phyloP scores from a whole-genome alignment of 371 early-diverging fungal species.

The Cokeromyces recurvatus region DNA sequence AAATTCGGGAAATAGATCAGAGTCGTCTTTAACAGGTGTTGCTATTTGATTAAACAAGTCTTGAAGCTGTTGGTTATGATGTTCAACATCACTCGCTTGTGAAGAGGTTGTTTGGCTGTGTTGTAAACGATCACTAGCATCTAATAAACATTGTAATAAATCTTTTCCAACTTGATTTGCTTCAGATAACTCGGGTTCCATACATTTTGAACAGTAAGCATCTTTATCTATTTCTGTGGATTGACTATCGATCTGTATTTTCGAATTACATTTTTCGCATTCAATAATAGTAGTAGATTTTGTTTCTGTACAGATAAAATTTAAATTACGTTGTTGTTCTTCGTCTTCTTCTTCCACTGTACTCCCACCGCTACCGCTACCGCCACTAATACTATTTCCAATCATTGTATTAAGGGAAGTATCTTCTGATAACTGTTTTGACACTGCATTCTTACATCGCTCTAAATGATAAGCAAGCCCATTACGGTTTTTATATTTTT shows the following conservation, averaged over 20 bases:
- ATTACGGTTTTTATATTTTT: slow-evolving; percentile 40
- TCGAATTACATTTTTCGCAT: slow-evolving; percentile 45
- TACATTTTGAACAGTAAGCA: not conserved
- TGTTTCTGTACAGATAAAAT: slow-evolving; percentile 13
- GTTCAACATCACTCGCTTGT: not conserved
- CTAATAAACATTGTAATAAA: slow-evolving; percentile 8
- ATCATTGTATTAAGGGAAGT: too few species aligned
- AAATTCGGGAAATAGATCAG: too few species aligned
- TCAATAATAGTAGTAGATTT: slow-evolving; percentile 38
- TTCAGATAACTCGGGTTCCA: not conserved
- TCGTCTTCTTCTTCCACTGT: not conserved
- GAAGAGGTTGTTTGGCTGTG: not conserved
- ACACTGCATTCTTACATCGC: slow-evolving; percentile 37
- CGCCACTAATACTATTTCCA: too few species aligned
- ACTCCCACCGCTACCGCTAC: not conserved
- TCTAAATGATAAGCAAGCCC: slow-evolving; percentile 41
- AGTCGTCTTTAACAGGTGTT: not conserved
- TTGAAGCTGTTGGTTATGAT: not conserved
- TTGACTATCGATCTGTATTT: slow-evolving; percentile 48
- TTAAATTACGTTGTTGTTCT: not conserved
- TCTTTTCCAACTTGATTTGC: slow-evolving; percentile 1
- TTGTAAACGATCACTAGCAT: not conserved
- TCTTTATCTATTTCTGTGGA: not conserved
- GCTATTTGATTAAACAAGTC: not conserved
- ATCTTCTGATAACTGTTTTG: too few species aligned